Conservation (phyloP, 345 rosid species). For the Kandelia obovata region DNA sequence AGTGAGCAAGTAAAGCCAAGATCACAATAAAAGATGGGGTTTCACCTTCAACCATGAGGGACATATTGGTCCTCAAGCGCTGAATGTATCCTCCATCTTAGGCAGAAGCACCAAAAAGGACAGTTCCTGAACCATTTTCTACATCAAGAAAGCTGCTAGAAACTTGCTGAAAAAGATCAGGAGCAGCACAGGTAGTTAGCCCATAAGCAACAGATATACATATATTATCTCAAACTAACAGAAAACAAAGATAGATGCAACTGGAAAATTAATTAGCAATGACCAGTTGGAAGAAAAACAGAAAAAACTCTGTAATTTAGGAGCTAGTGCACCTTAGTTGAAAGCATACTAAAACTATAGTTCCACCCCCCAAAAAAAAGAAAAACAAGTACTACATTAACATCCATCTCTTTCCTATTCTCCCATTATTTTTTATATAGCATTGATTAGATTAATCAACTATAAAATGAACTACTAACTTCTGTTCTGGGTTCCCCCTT, state of each 20-base stretch:
- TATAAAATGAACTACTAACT: too few relatives aligned
- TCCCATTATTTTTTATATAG: too few relatives aligned
- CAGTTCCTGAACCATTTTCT: slow-evolving; percentile 47
- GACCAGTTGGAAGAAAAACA: too few relatives aligned
- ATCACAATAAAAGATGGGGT: not conserved
- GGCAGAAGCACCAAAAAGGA: slow-evolving; percentile 43
- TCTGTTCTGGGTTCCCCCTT: too few relatives aligned
- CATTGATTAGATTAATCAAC: too few relatives aligned
- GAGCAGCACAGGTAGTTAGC: slow-evolving; percentile 6
- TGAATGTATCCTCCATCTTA: slow-evolving; percentile 16
- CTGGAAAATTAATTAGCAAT: not conserved
- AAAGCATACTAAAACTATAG: too few relatives aligned
- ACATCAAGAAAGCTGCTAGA: slow-evolving; percentile 65
- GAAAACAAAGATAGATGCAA: not conserved
- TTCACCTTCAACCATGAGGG: slow-evolving; percentile 8
- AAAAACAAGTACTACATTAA: too few relatives aligned
- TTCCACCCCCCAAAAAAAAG: too few relatives aligned
- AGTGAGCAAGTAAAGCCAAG: not conserved
- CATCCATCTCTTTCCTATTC: too few relatives aligned
- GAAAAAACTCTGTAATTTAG: not conserved
- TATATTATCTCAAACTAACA: not conserved
- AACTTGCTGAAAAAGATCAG: slow-evolving; percentile 48
- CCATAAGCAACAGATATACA: not conserved
- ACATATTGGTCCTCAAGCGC: not conserved
- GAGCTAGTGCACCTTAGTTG: not conserved